These are phyloP conservation scores for Epichloe baconii DNA, from an alignment of 2,329 filamentous ascomycete species.

Conservation along the genomic window DNA sequence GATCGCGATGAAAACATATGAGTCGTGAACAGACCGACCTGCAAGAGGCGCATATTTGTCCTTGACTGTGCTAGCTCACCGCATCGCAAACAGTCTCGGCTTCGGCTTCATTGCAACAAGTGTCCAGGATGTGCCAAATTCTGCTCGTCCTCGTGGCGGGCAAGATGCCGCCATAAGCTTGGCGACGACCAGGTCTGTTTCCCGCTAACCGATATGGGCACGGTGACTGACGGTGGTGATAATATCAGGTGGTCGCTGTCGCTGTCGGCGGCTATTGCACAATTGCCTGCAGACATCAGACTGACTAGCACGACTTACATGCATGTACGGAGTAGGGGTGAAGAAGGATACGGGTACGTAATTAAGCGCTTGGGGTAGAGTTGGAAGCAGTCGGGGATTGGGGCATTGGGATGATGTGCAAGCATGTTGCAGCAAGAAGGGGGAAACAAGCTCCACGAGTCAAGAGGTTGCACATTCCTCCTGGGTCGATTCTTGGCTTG, in stretches of 20 bases:
- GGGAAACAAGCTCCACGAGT: constrained; percentile 2
- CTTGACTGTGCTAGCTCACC: constrained; percentile 4
- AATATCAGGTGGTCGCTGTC: neutral
- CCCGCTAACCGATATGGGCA: neutral
- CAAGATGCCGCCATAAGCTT: constrained; percentile 2
- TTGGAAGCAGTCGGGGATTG: neutral
- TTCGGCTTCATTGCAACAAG: neutral
- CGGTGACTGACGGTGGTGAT: neutral
- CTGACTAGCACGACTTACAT: neutral
- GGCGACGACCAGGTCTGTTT: constrained; percentile 2
- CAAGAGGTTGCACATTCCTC: constrained; percentile 2
- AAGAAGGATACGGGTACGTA: neutral
- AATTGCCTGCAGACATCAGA: neutral
- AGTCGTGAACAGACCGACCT: too few species aligned
- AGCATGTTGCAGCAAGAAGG: neutral
- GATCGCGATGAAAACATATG: too few species aligned
- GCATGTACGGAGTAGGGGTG: neutral
- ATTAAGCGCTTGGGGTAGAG: constrained; percentile 1
- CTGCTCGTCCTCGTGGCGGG: constrained; percentile 4
- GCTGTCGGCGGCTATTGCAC: constrained; percentile 1
- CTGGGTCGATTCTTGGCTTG: neutral
- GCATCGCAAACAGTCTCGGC: constrained; percentile 3
- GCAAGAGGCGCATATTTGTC: neutral
- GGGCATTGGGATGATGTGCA: constrained; percentile 1
- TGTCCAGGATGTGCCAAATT: constrained; percentile 3